Conservation (phyloP, 495 filamentous ascomycete genomes). For the Hypoxylon lienhwacheense region DNA sequence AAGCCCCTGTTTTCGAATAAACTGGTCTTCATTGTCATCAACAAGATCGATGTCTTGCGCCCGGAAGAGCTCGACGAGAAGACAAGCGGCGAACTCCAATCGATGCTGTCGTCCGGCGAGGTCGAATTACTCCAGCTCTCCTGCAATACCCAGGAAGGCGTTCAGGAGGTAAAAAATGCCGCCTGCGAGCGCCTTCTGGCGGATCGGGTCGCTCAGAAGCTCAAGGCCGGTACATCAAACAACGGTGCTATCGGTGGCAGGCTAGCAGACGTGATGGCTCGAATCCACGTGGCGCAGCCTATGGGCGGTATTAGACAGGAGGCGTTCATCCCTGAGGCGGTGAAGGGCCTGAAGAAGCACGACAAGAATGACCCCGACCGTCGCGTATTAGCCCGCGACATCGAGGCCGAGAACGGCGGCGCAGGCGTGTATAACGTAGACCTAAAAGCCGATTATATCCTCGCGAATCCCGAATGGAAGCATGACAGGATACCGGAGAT, state of each 20-base stretch:
- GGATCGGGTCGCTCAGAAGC: conserved; percentile 89
- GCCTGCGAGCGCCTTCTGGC: conserved; percentile 92
- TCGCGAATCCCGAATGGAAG: conserved; percentile 88
- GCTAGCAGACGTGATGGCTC: conserved; percentile 81
- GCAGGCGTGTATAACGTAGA: conserved; percentile 95
- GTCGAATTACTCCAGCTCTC: conserved; percentile 90
- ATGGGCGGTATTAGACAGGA: conserved; percentile 76
- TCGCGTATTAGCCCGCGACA: conserved; percentile 75
- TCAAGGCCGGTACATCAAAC: conserved; percentile 81
- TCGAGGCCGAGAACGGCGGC: conserved; percentile 91
- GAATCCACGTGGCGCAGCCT: conserved; percentile 95
- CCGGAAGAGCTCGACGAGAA: conserved; percentile 87
- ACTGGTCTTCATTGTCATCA: conserved; percentile 92
- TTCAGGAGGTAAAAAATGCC: conserved; percentile 91
- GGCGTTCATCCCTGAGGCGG: conserved; percentile 84
- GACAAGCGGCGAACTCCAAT: conserved; percentile 73
- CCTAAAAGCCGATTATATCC: conserved; percentile 79
- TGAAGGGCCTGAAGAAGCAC: conserved; percentile 79
- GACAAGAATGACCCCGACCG: conserved; percentile 85
- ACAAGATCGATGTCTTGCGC: conserved; percentile 92
- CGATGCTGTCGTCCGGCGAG: conserved; percentile 78
- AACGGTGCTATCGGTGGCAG: conserved; percentile 72
- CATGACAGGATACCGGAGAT: conserved; percentile 93
- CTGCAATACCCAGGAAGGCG: conserved; percentile 91
- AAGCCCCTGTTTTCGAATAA: conserved; percentile 97